Evolutionary conservation across 139 green algal species (phyloP).

Genomic region (Chlamydomonas sp.): DNA sequence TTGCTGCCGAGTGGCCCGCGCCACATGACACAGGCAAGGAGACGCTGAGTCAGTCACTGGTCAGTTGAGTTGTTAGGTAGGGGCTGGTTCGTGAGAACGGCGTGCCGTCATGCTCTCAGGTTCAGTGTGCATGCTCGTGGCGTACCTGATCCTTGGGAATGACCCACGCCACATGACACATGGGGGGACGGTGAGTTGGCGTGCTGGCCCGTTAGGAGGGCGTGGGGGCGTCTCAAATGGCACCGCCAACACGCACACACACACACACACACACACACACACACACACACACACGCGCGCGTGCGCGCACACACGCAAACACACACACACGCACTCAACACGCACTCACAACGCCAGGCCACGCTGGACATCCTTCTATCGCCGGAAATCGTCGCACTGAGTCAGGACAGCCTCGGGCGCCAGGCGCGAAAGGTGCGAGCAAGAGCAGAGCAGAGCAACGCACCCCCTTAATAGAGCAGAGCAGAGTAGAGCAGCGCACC

Average conservation of each 20-base stretch:
- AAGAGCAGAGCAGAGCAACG: no score
- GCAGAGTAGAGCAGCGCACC: no score
- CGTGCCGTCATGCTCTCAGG: slow-evolving; percentile 38
- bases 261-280: background rate
- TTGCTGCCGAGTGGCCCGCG: slow-evolving; percentile 41
- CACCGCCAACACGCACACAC: background rate
- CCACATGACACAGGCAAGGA: slow-evolving; percentile 27
- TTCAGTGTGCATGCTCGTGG: slow-evolving; percentile 29
- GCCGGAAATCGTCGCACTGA: slow-evolving; percentile 32
- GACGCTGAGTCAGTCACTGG: no score
- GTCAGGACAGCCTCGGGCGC: slow-evolving; percentile 32
- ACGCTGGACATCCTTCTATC: slow-evolving; percentile 33
- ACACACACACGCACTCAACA: no score
- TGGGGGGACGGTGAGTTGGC: no score
- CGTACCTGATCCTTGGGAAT: slow-evolving; percentile 48
- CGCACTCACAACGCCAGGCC: no score
- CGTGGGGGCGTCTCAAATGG: background rate
- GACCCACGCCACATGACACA: slow-evolving; percentile 38
- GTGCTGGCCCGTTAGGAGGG: background rate
- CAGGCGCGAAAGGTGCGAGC: slow-evolving; percentile 33
- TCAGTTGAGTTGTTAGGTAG: background rate
- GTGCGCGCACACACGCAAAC: no score
- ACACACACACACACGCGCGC: background rate
- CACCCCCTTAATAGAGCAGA: no score
- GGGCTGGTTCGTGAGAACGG: no score